phyloP scores from a whole-genome alignment of 1,139 yeast genomes.

The Scheffersomyces illinoinensis region DNA sequence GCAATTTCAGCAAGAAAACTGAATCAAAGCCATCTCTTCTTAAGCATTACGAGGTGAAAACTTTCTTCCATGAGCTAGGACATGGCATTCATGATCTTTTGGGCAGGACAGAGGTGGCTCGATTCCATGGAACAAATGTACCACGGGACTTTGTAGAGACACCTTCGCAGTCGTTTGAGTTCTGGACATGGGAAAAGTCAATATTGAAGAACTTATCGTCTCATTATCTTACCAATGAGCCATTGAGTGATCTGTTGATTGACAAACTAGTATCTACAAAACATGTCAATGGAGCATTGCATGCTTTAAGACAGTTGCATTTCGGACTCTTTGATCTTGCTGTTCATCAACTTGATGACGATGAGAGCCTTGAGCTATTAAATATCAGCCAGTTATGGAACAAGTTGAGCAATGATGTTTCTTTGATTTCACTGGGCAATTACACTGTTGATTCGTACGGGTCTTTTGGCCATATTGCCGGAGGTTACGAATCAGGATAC shows the following conservation, averaged over 20 bases:
- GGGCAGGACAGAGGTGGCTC: constrained; percentile 61
- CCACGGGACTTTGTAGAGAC: constrained; percentile 88
- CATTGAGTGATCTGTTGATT: constrained; percentile 58
- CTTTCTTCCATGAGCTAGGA: constrained; percentile 88
- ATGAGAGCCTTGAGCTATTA: constrained; percentile 36
- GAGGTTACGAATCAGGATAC: constrained; percentile 85
- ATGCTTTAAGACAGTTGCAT: constrained; percentile 71
- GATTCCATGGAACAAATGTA: constrained; percentile 75
- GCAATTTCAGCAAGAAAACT: constrained; percentile 82
- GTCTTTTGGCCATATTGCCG: constrained; percentile 80
- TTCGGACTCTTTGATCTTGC: constrained; percentile 77
- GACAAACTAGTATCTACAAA: constrained; percentile 64
- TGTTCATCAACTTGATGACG: constrained; percentile 55
- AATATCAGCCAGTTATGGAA: constrained; percentile 65
- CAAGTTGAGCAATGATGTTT: constrained; percentile 55
- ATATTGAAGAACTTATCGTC: constrained; percentile 62
- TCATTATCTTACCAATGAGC: constrained; percentile 64
- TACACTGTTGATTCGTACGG: constrained; percentile 63
- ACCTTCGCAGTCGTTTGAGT: constrained; percentile 86
- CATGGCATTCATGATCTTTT: constrained; percentile 83
- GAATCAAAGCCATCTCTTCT: constrained; percentile 70
- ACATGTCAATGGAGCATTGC: constrained; percentile 73
- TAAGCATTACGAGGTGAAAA: constrained; percentile 76
- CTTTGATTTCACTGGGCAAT: constrained; percentile 58
- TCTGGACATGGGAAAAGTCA: constrained; percentile 79